Percentiles rank a stretch among this genome's conserved stretches.
phyloP scores from a whole-genome alignment of 164 flowering plant genomes.

The Brasenia schreberi region DNA sequence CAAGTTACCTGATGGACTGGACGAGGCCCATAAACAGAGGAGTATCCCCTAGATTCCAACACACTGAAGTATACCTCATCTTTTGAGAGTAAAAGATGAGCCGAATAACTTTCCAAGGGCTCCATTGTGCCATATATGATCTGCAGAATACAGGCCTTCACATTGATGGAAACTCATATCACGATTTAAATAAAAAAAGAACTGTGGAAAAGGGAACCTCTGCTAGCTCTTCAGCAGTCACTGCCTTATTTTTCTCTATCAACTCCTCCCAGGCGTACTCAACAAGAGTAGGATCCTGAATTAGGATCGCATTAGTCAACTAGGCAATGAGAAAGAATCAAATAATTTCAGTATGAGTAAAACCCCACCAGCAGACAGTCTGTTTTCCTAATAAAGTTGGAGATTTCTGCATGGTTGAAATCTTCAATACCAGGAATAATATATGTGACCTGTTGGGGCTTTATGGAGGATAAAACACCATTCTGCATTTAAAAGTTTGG shows the following conservation, averaged over 20 bases:
- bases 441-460: conserved; percentile 84
- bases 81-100: conserved; percentile 74
- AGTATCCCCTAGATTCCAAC: conserved; percentile 46
- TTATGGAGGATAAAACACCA: conserved; percentile 69
- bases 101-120: conserved; percentile 84
- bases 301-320: neutral
- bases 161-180: neutral
- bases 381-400: conserved; percentile 51
- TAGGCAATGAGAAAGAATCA: neutral
- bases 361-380: conserved; percentile 50
- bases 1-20: conserved; percentile 45
- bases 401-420: conserved; percentile 51
- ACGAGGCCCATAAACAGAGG: conserved; percentile 66
- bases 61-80: conserved; percentile 80
- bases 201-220: conserved; percentile 46
- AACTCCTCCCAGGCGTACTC: conserved; percentile 95
- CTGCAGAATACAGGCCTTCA: conserved; percentile 22
- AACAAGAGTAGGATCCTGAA: conserved; percentile 68
- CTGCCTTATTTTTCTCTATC: conserved; percentile 61
- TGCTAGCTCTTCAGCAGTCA: conserved; percentile 70
- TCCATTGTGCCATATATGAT: conserved; percentile 74
- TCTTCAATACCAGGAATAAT: conserved; percentile 75
- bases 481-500: conserved; percentile 34
- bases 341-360: neutral
- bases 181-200: neutral